A percentile compares a stretch with the other conserved stretches of the same genome.
Evolutionary conservation across 345 rosid genomes (phyloP).

Genomic region (Chamaenerion angustifolium): DNA sequence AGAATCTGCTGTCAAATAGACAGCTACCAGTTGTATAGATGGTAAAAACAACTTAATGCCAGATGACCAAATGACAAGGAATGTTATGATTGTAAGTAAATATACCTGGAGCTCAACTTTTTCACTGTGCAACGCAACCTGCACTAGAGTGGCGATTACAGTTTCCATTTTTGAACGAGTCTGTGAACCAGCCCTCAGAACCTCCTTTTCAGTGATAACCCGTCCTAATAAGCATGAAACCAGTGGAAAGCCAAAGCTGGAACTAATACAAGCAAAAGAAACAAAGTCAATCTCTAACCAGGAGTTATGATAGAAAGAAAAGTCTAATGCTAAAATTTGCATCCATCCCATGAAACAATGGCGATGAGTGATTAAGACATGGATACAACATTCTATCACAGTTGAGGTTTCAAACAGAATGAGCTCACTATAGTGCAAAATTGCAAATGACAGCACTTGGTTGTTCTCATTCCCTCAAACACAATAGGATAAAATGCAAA

Average conservation of each 20-base stretch:
- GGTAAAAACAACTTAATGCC: no score
- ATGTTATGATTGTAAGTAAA: not conserved
- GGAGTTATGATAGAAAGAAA: no score
- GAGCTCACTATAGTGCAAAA: no score
- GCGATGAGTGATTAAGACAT: no score
- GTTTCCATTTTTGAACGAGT: conserved; percentile 60
- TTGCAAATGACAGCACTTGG: no score
- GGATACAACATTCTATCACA: no score
- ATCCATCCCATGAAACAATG: no score
- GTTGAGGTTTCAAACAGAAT: no score
- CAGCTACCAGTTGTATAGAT: not conserved
- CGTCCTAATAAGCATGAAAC: conserved; percentile 54
- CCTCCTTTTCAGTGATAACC: conserved; percentile 58
- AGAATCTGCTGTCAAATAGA: no score
- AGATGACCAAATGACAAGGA: not conserved
- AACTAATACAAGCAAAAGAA: conserved; percentile 24
- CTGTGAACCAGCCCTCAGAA: conserved; percentile 64
- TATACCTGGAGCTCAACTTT: conserved; percentile 68
- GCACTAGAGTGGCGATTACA: conserved; percentile 63
- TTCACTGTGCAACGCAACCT: conserved; percentile 80
- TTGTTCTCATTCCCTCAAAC: no score
- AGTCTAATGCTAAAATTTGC: no score
- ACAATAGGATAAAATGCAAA: no score
- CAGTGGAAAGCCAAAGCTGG: conserved; percentile 58
- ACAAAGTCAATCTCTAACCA: not conserved